Conservation (phyloP, 805 yeast species). For the Candida vaughaniae region DNA sequence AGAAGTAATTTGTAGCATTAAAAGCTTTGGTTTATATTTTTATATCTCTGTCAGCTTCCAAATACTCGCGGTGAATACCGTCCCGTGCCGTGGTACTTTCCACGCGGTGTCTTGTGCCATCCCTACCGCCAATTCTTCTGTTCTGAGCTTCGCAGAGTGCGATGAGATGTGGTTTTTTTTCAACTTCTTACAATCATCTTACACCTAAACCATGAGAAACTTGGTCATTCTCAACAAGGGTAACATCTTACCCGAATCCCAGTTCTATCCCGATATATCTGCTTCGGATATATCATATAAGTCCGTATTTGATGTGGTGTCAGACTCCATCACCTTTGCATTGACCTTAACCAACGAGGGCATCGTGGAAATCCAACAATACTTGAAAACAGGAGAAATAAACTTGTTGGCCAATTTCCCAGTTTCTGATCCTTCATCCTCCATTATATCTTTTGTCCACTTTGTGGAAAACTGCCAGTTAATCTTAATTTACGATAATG, state of each 20-base stretch:
- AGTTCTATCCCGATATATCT: constrained; percentile 64
- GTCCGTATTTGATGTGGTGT: constrained; percentile 67
- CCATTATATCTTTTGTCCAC: constrained; percentile 57
- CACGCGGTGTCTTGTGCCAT: no score
- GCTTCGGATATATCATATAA: constrained; percentile 23
- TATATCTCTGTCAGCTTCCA: no score
- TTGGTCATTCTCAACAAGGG: constrained; percentile 56
- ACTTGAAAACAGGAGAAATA: constrained; percentile 60
- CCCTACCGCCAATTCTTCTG: no score
- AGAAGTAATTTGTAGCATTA: no score
- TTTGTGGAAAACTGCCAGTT: constrained; percentile 68
- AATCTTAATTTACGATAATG: constrained; percentile 65
- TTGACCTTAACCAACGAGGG: constrained; percentile 54
- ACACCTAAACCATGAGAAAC: constrained; percentile 48
- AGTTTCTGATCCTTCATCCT: constrained; percentile 31
- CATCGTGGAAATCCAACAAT: constrained; percentile 73
- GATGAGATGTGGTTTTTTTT: no score
- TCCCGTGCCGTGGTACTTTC: no score
- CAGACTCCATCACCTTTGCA: constrained; percentile 69
- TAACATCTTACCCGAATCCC: constrained; percentile 48
- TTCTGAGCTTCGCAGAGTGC: no score
- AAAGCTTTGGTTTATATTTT: no score
- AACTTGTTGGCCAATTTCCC: constrained; percentile 62
- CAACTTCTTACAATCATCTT: no score
- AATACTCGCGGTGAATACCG: no score